Evolutionary conservation across 1,284 basidiomycete species (phyloP), one percentile per base, ranked within the genome.

Genomic region (Apiotrichum brassicae): DNA sequence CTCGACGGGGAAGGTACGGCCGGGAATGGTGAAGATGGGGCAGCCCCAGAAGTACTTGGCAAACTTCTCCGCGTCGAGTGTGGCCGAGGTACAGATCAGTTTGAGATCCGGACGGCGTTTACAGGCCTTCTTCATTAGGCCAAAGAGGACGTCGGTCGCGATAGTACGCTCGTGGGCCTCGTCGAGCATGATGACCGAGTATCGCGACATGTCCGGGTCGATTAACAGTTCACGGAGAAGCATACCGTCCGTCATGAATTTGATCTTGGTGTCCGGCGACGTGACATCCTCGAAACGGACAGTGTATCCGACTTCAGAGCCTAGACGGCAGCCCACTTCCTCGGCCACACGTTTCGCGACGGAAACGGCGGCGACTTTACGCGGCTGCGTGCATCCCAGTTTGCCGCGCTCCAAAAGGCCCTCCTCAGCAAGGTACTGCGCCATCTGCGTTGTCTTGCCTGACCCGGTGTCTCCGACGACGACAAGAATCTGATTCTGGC

Each of bases 221-320:
- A 97, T 86, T 40, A 99, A 77, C 64, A 87, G 91, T 77, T 98
- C 94, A 75, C 94, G 82, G 68, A 97, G 88, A 13, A 99, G 80
- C 91, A 99, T 97, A 77, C 94, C 95, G 68, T 98, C 94, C 58
- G 95, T 99, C 95, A 99, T 98, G 80, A 95, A 98, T 75, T 98
- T 99, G 80, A 99, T 97, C 65, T 87, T 84, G 12, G 94, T 98
- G 72, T 97, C 95, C 0, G 94, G 90, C 64, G 88, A 86, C 4
- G 94, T 97, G 72, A 92, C 92, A 73, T 98, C 95, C 76, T 99
- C 94, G 73, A 99, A 99, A 76, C 95, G 93, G 63, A 99, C 97
- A 5, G 87, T 90, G 70, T 99, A 99, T 2, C 94, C 94, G 52
- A 99, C 94, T 73, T 97, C 94, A 65, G 94, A 87, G 9, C 94